Percentiles rank a stretch among this genome's conserved stretches.
Conservation (phyloP, 768 basidiomycete species). For the Boletus tomentosulus region DNA sequence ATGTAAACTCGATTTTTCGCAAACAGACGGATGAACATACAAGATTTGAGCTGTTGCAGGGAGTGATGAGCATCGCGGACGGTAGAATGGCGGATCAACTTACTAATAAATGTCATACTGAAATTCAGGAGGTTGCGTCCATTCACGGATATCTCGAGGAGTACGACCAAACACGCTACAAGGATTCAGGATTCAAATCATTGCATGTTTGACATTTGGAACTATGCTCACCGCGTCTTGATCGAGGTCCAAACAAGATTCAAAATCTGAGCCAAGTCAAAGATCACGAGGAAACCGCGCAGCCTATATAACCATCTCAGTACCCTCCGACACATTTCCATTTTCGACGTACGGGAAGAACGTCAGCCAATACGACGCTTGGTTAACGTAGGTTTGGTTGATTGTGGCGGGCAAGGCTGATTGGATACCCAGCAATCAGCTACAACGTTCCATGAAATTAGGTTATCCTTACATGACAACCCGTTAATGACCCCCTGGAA, state of each 20-base stretch:
- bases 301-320: slow-evolving; percentile 44
- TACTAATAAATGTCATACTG: slow-evolving; percentile 83
- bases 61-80: background rate
- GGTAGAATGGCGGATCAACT: slow-evolving; percentile 26
- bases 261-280: slow-evolving; percentile 93
- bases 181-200: background rate
- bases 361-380: slow-evolving; percentile 89
- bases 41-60: slow-evolving; percentile 46
- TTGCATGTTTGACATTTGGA: background rate
- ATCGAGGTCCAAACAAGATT: slow-evolving; percentile 84
- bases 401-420: slow-evolving; percentile 68
- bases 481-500: slow-evolving; percentile 43
- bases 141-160: slow-evolving; percentile 84
- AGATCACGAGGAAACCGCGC: slow-evolving; percentile 90
- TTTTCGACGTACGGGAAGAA: slow-evolving; percentile 76
- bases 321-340: background rate
- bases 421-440: slow-evolving; percentile 30
- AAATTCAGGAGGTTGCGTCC: slow-evolving; percentile 88
- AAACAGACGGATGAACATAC: slow-evolving; percentile 32
- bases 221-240: slow-evolving; percentile 61
- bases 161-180: slow-evolving; percentile 78
- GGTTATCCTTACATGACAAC: slow-evolving; percentile 36
- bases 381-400: slow-evolving; percentile 86
- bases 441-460: background rate
- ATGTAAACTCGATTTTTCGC: slow-evolving; percentile 4